Percentiles rank a stretch among this genome's conserved stretches.
These are phyloP conservation scores for Aspergillus olivimuriae DNA, from an alignment of 495 filamentous ascomycete species.

Conservation along the genomic window DNA sequence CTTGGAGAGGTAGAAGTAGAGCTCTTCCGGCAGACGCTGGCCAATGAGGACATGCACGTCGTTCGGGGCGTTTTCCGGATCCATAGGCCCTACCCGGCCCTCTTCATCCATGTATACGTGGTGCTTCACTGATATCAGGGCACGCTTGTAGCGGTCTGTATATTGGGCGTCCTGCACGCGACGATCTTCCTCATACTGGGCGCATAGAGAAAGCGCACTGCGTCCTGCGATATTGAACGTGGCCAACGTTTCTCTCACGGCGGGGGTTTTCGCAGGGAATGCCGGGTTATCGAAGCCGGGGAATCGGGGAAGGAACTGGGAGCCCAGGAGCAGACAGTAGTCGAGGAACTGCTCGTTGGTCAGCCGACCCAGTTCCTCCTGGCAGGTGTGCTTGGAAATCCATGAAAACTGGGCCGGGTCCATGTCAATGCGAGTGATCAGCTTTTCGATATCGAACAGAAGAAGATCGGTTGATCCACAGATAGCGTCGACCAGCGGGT, in stretches of 20 bases:
- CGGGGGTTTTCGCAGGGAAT: slow-evolving; percentile 37
- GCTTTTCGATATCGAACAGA: slow-evolving; percentile 76
- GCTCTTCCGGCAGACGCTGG: slow-evolving; percentile 79
- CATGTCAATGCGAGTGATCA: slow-evolving; percentile 75
- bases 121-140: slow-evolving; percentile 78
- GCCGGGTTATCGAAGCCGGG: slow-evolving; percentile 62
- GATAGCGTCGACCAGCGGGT: slow-evolving; percentile 65
- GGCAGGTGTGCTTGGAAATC: slow-evolving; percentile 63
- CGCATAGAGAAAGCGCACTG: slow-evolving; percentile 57
- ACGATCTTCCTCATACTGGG: slow-evolving; percentile 65
- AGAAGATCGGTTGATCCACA: slow-evolving; percentile 84
- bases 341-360: slow-evolving; percentile 72
- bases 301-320: slow-evolving; percentile 67
- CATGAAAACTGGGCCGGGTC: slow-evolving; percentile 59
- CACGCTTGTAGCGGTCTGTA: slow-evolving; percentile 75
- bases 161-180: slow-evolving; percentile 65
- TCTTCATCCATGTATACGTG: slow-evolving; percentile 71
- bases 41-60: slow-evolving; percentile 88
- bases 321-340: slow-evolving; percentile 77
- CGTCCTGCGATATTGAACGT: slow-evolving; percentile 61
- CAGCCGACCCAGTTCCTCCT: slow-evolving; percentile 62
- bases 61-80: slow-evolving; percentile 59
- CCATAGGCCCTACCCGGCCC: slow-evolving; percentile 67
- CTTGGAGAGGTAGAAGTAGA: slow-evolving; percentile 84
- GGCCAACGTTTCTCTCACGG: slow-evolving; percentile 61